phyloP scores from a whole-genome alignment of 2,329 filamentous ascomycete genomes.

The Sclerotinia glacialis region DNA sequence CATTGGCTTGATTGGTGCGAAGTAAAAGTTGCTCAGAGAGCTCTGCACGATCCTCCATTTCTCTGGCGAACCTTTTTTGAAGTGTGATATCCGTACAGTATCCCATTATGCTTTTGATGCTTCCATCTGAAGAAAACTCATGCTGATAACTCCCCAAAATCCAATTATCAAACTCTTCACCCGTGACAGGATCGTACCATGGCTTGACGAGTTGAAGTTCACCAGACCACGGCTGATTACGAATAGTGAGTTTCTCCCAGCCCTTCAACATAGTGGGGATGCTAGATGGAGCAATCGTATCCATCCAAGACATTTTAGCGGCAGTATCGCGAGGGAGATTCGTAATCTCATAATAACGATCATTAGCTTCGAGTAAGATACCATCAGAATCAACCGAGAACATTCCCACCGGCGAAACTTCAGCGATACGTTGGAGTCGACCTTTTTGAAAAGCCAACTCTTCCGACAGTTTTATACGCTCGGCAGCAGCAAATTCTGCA shows the following conservation, averaged over 20 bases:
- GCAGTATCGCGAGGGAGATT: constrained; percentile 58
- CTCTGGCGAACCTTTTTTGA: constrained; percentile 80
- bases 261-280: constrained; percentile 52
- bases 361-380: constrained; percentile 73
- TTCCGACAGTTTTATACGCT: constrained; percentile 42
- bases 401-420: constrained; percentile 78
- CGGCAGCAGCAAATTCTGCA: constrained; percentile 68
- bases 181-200: constrained; percentile 56
- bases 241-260: constrained; percentile 60
- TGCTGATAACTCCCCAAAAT: constrained; percentile 72
- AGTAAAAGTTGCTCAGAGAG: constrained; percentile 70
- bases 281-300: constrained; percentile 65
- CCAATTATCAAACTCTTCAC: constrained; percentile 66
- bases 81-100: constrained; percentile 80
- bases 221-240: constrained; percentile 62
- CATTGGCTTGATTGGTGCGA: constrained; percentile 57
- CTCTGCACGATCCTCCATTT: constrained; percentile 69
- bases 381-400: constrained; percentile 74
- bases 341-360: constrained; percentile 71
- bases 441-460: constrained; percentile 33
- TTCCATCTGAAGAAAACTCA: constrained; percentile 60
- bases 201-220: constrained; percentile 66
- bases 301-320: constrained; percentile 66
- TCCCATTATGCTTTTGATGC: constrained; percentile 70
- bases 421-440: constrained; percentile 62